Evolutionary conservation across 139 green algal genomes (phyloP), one percentile per base, ranked within the genome.

Genomic region (Closterium sp.): DNA sequence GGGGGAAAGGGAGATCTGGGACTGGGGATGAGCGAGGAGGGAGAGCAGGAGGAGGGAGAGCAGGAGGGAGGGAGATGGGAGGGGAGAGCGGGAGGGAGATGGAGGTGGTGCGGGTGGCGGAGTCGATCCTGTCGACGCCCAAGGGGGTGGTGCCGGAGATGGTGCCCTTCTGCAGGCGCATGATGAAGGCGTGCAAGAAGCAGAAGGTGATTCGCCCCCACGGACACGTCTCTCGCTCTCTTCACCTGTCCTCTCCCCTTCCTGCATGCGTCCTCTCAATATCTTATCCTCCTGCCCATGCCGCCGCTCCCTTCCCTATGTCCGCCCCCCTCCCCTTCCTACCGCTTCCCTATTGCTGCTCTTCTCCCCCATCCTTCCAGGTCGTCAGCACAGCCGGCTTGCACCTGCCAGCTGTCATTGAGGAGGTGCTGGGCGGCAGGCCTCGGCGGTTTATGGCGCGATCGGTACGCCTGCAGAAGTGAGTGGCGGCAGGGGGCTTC

Each of bases 121-220:
- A 89, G 86, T 55, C 86, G 8, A 55, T 89, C 33, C 86, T 89
- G 4, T 89, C 30, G 28, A 33, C 33, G 33, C 86, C 86, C 34
- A 55, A 89, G 86, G 86, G 86, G 30, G n/a, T 89, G 7, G 34
- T 89, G 33, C 32, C 86, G 33, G 86, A 69, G 30, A 30, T 55
- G 33, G 86, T 89, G 25, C 33, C 33, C 33, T 55, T 76, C 16
- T 32, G 34, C 10, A 64, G 33, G 33, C 28, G 34, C 33, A 30
- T 89, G 32, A 32, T 89, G 28, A 55, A 64, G 9, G 33, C 34
- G 33, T 33, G 30, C 86, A 89, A 33, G 30, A 12, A 30, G 19
- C 33, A 89, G 25, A 64, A 76, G 34, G 30, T 64, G 19, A 33
- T 64, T n/a, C n/a, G n/a, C n/a, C n/a, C n/a, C n/a, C n/a, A n/a